phyloP scores from a whole-genome alignment of 2,329 filamentous ascomycete species.

The Lachnellula suecica region DNA sequence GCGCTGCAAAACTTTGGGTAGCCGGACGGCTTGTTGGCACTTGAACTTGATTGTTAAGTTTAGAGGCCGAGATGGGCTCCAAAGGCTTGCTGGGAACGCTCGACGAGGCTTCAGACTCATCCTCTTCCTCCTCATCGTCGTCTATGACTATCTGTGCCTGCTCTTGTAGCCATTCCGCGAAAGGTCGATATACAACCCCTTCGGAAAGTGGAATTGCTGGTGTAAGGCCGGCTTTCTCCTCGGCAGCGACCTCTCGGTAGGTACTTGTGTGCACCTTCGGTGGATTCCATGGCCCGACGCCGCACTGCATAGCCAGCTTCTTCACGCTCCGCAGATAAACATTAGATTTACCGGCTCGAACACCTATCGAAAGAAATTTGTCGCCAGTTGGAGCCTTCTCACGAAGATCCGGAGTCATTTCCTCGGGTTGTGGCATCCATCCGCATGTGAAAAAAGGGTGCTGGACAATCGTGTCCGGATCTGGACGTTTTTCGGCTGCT shows the following conservation, averaged over 20 bases:
- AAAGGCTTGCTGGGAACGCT: constrained; percentile 15
- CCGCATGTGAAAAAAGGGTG: constrained; percentile 78
- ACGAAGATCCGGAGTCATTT: constrained; percentile 58
- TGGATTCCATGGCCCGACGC: constrained; percentile 55
- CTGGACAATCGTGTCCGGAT: constrained; percentile 75
- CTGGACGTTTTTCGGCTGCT: constrained; percentile 71
- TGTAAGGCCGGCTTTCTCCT: constrained; percentile 65
- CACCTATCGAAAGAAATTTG: constrained; percentile 51
- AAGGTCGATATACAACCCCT: constrained; percentile 63
- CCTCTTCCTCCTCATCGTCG: constrained; percentile 11
- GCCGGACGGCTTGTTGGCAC: constrained; percentile 45
- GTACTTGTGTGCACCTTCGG: constrained; percentile 45
- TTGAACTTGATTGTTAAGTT: constrained; percentile 3
- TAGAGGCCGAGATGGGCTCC: constrained; percentile 9
- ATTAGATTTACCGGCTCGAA: constrained; percentile 40
- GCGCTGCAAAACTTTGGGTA: constrained; percentile 65
- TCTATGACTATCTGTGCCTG: constrained; percentile 32
- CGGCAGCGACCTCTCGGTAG: constrained; percentile 67
- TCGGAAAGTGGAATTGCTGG: constrained; percentile 61
- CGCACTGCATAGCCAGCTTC: constrained; percentile 57
- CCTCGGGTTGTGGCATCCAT: constrained; percentile 63
- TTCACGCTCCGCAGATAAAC: constrained; percentile 48
- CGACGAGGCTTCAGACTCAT: constrained; percentile 11
- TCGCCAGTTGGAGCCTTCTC: constrained; percentile 56
- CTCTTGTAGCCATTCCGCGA: constrained; percentile 59